Evolutionary conservation across 208 protist species (phyloP), one percentile per base, ranked within the genome.

Genomic region (Crithidia bombi): DNA sequence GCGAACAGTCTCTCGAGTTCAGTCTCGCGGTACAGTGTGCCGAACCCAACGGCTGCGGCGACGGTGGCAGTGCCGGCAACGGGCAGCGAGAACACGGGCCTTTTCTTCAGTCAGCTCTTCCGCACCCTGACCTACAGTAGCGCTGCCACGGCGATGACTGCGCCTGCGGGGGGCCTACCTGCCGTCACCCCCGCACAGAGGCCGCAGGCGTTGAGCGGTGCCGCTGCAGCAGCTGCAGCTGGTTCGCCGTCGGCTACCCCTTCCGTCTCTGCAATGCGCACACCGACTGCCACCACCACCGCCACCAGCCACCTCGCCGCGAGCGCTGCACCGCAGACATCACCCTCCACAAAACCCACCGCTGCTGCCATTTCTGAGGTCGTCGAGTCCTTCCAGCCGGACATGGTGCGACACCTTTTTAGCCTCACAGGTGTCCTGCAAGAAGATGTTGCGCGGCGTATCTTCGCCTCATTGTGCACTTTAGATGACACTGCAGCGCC

Each of bases 371-470:
- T 15, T 0, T 15, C 52, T 7, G 26, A 59, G 23, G 35, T 32
- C 2, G 21, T 11, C 11, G 32, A 41, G 28, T 4, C 35, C 14
- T 76, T 81, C 65, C 33, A 80, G 2, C 50, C 58, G 3, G 61
- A 57, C 14, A 55, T 85, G 43, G 66, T 85, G 33, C 32, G 55
- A 14, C 51, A 82, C 0, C 67, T 89, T 7, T 79, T 86, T 43
- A 77, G 69, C 14, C 68, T 79, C n/a, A 41, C 56, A 17, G 83
- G 83, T 5, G 69, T 73, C 0, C 65, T 89, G 21, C 66, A 79
- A 58, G 80, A 86, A 33, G 50, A 50, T 15, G 56, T 73, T 33
- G 83, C 79, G 47, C 64, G 74, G 6, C 47, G 50, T 5, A 19
- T 89, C 28, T 89, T 89, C 52, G 46, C 30, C 21, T 52, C 72